phyloP scores from a whole-genome alignment of 2,329 filamentous ascomycete species.

The Verticillium klebahnii region DNA sequence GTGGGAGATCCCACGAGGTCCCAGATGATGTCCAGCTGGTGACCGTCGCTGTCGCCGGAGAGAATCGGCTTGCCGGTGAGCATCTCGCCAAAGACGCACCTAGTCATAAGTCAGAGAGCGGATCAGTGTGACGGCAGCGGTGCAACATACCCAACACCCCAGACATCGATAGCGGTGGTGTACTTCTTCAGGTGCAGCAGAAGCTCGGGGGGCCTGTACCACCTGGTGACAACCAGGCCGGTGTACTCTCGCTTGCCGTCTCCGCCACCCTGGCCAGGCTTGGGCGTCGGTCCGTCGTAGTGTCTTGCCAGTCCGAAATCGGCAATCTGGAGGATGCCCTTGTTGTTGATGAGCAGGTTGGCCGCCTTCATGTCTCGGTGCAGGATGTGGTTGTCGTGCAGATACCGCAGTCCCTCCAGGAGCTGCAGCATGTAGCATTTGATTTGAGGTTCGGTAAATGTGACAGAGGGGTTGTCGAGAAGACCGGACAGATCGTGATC shows the following conservation, averaged over 20 bases:
- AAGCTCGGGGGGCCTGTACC: constrained; percentile 94
- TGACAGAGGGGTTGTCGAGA: constrained; percentile 87
- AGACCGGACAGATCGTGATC: constrained; percentile 97
- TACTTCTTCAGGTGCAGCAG: constrained; percentile 83
- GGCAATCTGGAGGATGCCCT: constrained; percentile 89
- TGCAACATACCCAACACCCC: constrained; percentile 80
- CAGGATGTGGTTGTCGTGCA: constrained; percentile 85
- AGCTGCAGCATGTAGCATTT: constrained; percentile 98
- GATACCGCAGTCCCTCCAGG: constrained; percentile 81
- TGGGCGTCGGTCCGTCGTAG: constrained; percentile 80
- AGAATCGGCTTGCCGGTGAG: constrained; percentile 89
- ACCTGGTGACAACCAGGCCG: constrained; percentile 91
- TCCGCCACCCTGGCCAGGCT: constrained; percentile 72
- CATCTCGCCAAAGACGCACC: constrained; percentile 99
- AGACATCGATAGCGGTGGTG: constrained; percentile 97
- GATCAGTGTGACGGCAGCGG: not conserved
- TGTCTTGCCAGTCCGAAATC: constrained; percentile 94
- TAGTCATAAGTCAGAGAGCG: constrained; percentile 23
- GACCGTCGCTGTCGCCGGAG: constrained; percentile 78
- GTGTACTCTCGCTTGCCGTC: constrained; percentile 89
- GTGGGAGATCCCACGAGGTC: constrained; percentile 86
- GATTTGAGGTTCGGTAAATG: constrained; percentile 84
- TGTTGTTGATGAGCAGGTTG: constrained; percentile 93
- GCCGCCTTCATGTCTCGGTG: constrained; percentile 99
- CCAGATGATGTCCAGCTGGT: constrained; percentile 93